Evolutionary conservation across 2,329 filamentous ascomycete genomes (phyloP).

Genomic region (Colletotrichum australisinense): DNA sequence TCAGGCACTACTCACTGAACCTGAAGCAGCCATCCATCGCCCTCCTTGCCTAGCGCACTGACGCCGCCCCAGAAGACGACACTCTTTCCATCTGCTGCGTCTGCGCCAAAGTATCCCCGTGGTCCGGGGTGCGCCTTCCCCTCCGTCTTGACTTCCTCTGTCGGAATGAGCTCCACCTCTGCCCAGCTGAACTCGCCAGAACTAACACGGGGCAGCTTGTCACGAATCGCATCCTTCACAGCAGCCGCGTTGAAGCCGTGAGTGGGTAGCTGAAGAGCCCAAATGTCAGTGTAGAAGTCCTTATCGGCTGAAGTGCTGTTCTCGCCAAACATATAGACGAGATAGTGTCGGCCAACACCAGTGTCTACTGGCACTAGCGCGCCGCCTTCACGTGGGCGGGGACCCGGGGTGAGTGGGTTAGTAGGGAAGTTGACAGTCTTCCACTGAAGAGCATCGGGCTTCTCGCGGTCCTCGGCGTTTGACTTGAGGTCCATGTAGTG

Average conservation of each 20-base stretch:
- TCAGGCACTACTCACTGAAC: constrained; percentile 20
- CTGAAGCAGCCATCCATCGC: constrained; percentile 53
- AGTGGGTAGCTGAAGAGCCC: constrained; percentile 63
- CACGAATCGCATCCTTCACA: constrained; percentile 61
- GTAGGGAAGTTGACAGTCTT: constrained; percentile 48
- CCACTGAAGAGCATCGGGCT: constrained; percentile 47
- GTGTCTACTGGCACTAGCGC: constrained; percentile 59
- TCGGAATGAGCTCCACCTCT: constrained; percentile 58
- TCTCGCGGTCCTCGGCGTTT: constrained; percentile 44
- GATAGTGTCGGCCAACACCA: constrained; percentile 62
- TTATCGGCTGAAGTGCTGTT: constrained; percentile 39
- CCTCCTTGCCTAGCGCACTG: constrained; percentile 52
- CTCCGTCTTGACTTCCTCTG: constrained; percentile 53
- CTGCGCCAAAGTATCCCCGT: constrained; percentile 52
- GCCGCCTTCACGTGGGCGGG: constrained; percentile 54
- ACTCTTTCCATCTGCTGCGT: constrained; percentile 55
- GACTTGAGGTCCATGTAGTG: constrained; percentile 48
- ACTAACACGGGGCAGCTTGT: constrained; percentile 52
- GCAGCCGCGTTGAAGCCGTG: constrained; percentile 57
- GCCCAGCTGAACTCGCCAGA: constrained; percentile 62
- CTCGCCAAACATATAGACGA: constrained; percentile 60
- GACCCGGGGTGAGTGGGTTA: constrained; percentile 52
- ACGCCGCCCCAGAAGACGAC: constrained; percentile 66
- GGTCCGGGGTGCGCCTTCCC: constrained; percentile 55
- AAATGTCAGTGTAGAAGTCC: constrained; percentile 55